A percentile compares a stretch with the other conserved stretches of the same genome.
phyloP scores from a whole-genome alignment of 306 rosid species.

The Hippophae tibetana region DNA sequence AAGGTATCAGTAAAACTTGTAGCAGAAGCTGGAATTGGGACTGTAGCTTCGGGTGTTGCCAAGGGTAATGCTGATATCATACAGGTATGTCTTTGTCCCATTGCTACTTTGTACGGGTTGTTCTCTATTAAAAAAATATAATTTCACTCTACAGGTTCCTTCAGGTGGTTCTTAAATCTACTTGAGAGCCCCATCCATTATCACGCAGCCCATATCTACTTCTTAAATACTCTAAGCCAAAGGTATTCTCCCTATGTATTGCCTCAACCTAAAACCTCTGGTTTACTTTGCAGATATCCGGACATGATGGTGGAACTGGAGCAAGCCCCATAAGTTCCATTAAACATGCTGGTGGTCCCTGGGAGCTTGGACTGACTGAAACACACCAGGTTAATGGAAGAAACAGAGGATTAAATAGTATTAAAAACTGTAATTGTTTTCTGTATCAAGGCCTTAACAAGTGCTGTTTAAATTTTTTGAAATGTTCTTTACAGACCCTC shows the following conservation, averaged over 20 bases:
- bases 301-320: conserved; percentile 98
- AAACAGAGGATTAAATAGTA: conserved; percentile 13
- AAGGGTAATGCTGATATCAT: conserved; percentile 97
- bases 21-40: conserved; percentile 98
- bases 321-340: conserved; percentile 99
- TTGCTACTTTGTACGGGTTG: not conserved
- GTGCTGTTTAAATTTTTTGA: conserved; percentile 18
- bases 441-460: conserved; percentile 7
- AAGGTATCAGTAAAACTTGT: conserved; percentile 96
- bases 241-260: not conserved
- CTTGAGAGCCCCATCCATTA: too few species aligned
- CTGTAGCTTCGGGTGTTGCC: conserved; percentile 99
- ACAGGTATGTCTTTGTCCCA: conserved; percentile 45
- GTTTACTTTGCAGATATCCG: conserved; percentile 60
- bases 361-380: conserved; percentile 98
- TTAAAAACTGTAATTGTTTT: conserved; percentile 12
- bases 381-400: conserved; percentile 73
- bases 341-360: conserved; percentile 99
- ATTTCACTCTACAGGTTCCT: not conserved
- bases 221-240: too few species aligned
- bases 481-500: conserved; percentile 51
- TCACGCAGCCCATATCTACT: too few species aligned
- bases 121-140: not conserved
- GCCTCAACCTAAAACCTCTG: not conserved
- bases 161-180: too few species aligned